Base-by-base conservation (phyloP, 331 rosid genomes). In the Malus hybrid region DNA sequence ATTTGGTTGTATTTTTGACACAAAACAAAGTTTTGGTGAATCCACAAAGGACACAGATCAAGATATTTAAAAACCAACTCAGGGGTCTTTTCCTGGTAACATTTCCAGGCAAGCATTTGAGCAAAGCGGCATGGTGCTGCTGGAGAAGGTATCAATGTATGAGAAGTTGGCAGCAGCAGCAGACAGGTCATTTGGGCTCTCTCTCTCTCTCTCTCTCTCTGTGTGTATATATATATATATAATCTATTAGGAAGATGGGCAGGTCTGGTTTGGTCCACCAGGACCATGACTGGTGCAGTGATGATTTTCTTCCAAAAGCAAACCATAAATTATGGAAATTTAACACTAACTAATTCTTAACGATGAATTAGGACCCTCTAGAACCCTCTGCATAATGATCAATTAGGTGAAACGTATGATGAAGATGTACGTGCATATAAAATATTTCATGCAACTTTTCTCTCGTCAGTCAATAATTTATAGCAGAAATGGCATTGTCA, bases 181-280 rank as follows among this genome's bases (percentile, higher is more conserved):
- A 72, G 75, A 85, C 85, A 83, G 82, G 67, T 69, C 82, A 68
- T 74, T 83, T 76, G 76, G 83, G 74, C 67, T 15, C 39, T 6
- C 7, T 14, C 46, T 39, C 46, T 39, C 46, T 39, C 12, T 39
- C 46, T 39, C 46, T 39, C 46, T 39, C 33, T 31, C 33, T 32
- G 1, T 32, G 5, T 33, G 6, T 33, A 33, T 6, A 6, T 33
- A 34, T 39, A 39, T 39, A 39, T 39, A 2, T 18, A 64, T 31
- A 0, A 64, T 75, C 28, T 64, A 52, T 71, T 1, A 36, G 7
- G 57, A 60, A 68, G 44, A 62, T 28, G 67, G 67, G 11, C 3
- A 14, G 65, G 33, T 19, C 13, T 20, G 36, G 36, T 15, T 14
- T 27, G 67, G 67, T 28, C 67, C 67, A 62, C 67, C 33, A 50